phyloP scores from a whole-genome alignment of 306 rosid species.

The Pyrus pyrifolia region DNA sequence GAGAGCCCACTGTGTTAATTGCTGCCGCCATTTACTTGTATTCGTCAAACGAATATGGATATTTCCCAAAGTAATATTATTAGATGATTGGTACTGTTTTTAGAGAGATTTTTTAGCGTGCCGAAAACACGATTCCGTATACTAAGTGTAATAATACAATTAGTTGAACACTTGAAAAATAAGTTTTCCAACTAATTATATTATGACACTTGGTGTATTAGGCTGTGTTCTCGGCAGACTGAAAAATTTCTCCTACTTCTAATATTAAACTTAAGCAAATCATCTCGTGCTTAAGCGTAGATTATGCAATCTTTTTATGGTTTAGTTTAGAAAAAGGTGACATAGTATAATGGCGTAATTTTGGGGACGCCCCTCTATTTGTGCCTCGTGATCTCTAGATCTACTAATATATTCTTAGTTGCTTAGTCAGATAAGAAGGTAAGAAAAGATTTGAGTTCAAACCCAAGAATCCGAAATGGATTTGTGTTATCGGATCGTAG shows the following conservation, averaged over 20 bases:
- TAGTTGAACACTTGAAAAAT: too few relatives aligned
- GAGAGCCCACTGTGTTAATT: neutral
- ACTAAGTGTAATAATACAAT: too few relatives aligned
- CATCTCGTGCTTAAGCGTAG: neutral
- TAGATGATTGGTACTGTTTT: neutral
- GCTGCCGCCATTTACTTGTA: neutral
- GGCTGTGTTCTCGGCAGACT: too few relatives aligned
- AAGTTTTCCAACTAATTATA: too few relatives aligned
- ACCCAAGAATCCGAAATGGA: neutral
- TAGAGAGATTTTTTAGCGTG: neutral
- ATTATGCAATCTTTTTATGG: neutral
- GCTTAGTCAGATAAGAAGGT: constrained; percentile 1
- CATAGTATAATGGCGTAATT: neutral
- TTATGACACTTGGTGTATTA: too few relatives aligned
- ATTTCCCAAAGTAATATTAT: neutral
- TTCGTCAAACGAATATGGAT: neutral
- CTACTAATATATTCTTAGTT: neutral
- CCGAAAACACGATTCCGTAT: too few relatives aligned
- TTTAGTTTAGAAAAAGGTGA: neutral
- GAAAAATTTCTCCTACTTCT: neutral
- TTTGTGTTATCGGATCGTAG: neutral
- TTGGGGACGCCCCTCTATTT: neutral
- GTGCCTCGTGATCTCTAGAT: neutral
- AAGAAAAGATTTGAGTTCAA: neutral
- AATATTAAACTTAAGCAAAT: neutral